Evolutionary conservation across 2,329 filamentous ascomycete species (phyloP).

Genomic region (Plectosphaerella plurivora): DNA sequence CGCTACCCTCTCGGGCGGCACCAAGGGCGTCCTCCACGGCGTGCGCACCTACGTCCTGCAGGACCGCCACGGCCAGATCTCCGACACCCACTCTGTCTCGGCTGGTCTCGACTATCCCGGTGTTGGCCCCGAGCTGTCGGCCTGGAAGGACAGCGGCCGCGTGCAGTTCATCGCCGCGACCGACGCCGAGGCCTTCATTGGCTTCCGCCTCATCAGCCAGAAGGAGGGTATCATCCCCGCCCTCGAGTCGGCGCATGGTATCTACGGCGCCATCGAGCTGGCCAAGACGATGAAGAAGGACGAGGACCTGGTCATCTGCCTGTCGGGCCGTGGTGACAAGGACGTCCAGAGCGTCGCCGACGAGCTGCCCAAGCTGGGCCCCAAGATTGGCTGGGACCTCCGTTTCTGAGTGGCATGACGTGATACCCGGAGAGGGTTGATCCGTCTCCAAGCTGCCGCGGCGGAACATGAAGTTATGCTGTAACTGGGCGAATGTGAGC

Average conservation of each 20-base stretch:
- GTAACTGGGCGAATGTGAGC: too few relatives aligned
- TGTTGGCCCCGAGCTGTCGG: slow-evolving; percentile 86
- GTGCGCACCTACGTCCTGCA: slow-evolving; percentile 95
- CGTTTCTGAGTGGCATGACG: slow-evolving; percentile 42
- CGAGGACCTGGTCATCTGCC: slow-evolving; percentile 87
- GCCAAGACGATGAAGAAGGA: slow-evolving; percentile 89
- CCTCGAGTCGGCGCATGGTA: slow-evolving; percentile 87
- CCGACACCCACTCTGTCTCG: slow-evolving; percentile 92
- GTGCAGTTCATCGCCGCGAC: slow-evolving; percentile 89
- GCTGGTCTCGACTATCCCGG: slow-evolving; percentile 96
- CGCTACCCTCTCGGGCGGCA: slow-evolving; percentile 80
- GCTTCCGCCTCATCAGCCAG: slow-evolving; percentile 80
- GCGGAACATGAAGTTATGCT: too few relatives aligned
- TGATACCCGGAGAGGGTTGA: too few relatives aligned
- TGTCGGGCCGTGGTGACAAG: slow-evolving; percentile 94
- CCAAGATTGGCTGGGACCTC: slow-evolving; percentile 75
- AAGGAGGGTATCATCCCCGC: slow-evolving; percentile 96
- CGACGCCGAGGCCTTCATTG: slow-evolving; percentile 82
- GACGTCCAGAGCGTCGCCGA: slow-evolving; percentile 98
- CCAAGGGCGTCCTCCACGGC: slow-evolving; percentile 90
- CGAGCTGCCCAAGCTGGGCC: slow-evolving; percentile 82
- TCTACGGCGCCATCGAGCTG: slow-evolving; percentile 83
- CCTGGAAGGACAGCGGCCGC: slow-evolving; percentile 86
- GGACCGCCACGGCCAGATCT: slow-evolving; percentile 87
- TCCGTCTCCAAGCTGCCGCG: too few relatives aligned